phyloP scores from a whole-genome alignment of 2,329 filamentous ascomycete species.

The Atkinsonella texensis region DNA sequence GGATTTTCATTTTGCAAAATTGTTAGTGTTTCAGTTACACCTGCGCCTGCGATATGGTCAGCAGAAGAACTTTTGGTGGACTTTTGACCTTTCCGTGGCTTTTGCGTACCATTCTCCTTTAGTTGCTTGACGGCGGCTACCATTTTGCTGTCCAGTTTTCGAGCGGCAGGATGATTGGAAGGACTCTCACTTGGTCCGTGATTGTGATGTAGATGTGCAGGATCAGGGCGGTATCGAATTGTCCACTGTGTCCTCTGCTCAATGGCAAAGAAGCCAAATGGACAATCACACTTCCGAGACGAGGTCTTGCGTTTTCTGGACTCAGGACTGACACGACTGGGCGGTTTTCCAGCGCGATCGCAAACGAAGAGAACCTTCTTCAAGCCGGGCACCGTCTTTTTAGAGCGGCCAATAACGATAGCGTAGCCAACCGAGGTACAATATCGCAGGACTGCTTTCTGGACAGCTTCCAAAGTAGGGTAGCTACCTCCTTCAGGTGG shows the following conservation, averaged over 20 bases:
- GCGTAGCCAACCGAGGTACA: slow-evolving; percentile 57
- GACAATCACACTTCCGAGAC: slow-evolving; percentile 56
- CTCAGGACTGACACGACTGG: slow-evolving; percentile 49
- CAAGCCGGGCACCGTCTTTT: slow-evolving; percentile 53
- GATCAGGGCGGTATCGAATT: slow-evolving; percentile 50
- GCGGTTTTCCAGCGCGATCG: slow-evolving; percentile 51
- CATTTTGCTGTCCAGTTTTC: slow-evolving; percentile 56
- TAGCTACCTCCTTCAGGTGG: slow-evolving; percentile 54
- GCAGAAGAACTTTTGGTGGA: slow-evolving; percentile 6
- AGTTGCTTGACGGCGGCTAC: slow-evolving; percentile 54
- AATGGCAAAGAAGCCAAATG: slow-evolving; percentile 59
- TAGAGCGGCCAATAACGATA: slow-evolving; percentile 55
- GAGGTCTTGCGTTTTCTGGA: slow-evolving; percentile 54
- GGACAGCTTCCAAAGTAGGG: slow-evolving; percentile 50
- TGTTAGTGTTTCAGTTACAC: slow-evolving; percentile 53
- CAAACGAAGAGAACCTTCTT: slow-evolving; percentile 59
- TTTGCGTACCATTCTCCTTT: slow-evolving; percentile 49
- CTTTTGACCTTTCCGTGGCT: slow-evolving; percentile 3
- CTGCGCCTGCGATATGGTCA: slow-evolving; percentile 36
- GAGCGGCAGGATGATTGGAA: slow-evolving; percentile 51
- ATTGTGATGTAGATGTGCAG: slow-evolving; percentile 47
- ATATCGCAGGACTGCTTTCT: slow-evolving; percentile 51
- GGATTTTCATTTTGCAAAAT: slow-evolving; percentile 53
- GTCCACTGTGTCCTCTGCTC: slow-evolving; percentile 57
- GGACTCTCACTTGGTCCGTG: slow-evolving; percentile 56